Evolutionary conservation across 2,329 filamentous ascomycete genomes (phyloP).

Genomic region (Thielaviopsis cerberus): DNA sequence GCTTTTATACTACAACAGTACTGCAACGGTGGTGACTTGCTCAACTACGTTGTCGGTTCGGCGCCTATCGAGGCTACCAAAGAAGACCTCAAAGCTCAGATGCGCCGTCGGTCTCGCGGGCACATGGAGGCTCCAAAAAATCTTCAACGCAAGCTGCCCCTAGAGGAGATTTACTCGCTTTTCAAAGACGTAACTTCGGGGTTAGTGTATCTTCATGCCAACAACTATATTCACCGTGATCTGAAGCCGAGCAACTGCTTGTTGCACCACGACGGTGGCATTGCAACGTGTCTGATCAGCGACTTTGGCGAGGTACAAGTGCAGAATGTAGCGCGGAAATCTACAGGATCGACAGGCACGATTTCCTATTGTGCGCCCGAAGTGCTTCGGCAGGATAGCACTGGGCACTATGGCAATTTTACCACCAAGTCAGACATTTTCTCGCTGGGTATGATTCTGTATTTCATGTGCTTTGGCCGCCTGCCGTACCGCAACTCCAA

Average conservation of each 20-base stretch:
- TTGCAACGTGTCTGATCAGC: conserved; percentile 69
- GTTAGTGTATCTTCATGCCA: conserved; percentile 69
- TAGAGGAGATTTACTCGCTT: conserved; percentile 91
- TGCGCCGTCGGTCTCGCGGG: conserved; percentile 65
- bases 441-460: conserved; percentile 91
- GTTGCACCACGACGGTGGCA: conserved; percentile 55
- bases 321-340: conserved; percentile 63
- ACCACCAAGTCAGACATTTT: conserved; percentile 98
- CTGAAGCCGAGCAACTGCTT: conserved; percentile 93
- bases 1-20: conserved; percentile 96
- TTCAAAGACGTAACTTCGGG: conserved; percentile 92
- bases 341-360: conserved; percentile 83
- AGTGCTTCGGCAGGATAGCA: conserved; percentile 52
- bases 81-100: conserved; percentile 73
- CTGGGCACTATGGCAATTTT: conserved; percentile 73
- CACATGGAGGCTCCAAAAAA: conserved; percentile 44
- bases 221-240: conserved; percentile 90
- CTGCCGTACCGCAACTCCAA: conserved; percentile 77
- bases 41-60: conserved; percentile 66
- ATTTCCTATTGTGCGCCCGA: conserved; percentile 96
- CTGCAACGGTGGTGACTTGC: conserved; percentile 82
- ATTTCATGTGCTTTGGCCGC: conserved; percentile 89
- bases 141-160: conserved; percentile 34
- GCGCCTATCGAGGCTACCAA: conserved; percentile 46
- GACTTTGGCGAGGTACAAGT: conserved; percentile 95